Percentiles rank a stretch among this genome's conserved stretches.
These are phyloP conservation scores for Aspergillus taichungensis DNA, from an alignment of 495 filamentous ascomycete species.

Conservation along the genomic window DNA sequence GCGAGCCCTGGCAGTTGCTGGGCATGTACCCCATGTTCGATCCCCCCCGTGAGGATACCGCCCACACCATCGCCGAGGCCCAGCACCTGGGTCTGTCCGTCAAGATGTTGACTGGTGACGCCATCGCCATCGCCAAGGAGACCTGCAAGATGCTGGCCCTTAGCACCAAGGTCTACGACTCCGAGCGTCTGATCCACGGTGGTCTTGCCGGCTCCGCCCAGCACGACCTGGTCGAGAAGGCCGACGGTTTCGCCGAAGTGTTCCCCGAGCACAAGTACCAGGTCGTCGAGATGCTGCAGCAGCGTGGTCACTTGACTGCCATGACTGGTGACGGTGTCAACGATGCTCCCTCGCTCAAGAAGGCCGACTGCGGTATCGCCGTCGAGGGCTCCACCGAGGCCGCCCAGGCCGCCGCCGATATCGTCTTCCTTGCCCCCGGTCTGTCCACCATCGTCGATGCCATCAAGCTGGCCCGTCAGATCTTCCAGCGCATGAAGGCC, in stretches of 20 bases:
- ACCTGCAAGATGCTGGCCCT: constrained; percentile 75
- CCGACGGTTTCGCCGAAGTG: constrained; percentile 68
- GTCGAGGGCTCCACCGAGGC: constrained; percentile 71
- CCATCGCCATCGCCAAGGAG: constrained; percentile 71
- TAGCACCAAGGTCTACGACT: constrained; percentile 72
- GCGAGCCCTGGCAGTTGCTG: constrained; percentile 58
- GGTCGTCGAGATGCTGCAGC: constrained; percentile 69
- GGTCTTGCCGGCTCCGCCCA: constrained; percentile 63
- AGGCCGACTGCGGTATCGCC: constrained; percentile 68
- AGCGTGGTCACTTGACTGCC: constrained; percentile 64
- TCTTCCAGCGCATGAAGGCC: constrained; percentile 78
- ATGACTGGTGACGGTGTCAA: constrained; percentile 74
- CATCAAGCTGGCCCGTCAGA: constrained; percentile 71
- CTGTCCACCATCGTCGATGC: constrained; percentile 67
- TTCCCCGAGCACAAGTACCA: constrained; percentile 75
- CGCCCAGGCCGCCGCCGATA: constrained; percentile 69
- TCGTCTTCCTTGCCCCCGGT: constrained; percentile 72
- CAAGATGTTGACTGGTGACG: constrained; percentile 76
- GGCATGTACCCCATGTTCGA: constrained; percentile 76
- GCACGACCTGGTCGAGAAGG: constrained; percentile 68
- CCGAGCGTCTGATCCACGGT: constrained; percentile 63
- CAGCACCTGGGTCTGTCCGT: constrained; percentile 67
- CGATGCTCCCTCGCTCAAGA: constrained; percentile 65
- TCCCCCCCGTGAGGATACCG: constrained; percentile 68
- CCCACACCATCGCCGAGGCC: constrained; percentile 68